Evolutionary conservation across 1,284 basidiomycete genomes (phyloP).

Genomic region (Pisolithus thermaeus): DNA sequence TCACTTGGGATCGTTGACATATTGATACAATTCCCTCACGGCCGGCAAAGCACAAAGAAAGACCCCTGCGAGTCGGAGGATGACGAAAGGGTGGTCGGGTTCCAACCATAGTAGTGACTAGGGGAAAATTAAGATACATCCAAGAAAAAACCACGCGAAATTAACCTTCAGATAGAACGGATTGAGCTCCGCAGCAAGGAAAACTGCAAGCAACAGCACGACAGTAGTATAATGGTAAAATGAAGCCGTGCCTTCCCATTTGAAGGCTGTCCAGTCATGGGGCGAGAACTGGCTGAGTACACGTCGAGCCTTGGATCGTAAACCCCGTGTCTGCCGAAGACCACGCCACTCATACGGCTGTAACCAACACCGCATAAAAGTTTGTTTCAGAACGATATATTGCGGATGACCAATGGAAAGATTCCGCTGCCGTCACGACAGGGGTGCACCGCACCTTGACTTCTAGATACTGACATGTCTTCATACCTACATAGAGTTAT

Average conservation of each 20-base stretch:
- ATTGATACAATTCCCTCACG: slow-evolving; percentile 73
- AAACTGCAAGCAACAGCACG: slow-evolving; percentile 69
- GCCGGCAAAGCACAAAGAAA: slow-evolving; percentile 81
- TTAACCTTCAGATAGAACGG: slow-evolving; percentile 78
- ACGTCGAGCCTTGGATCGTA: slow-evolving; percentile 70
- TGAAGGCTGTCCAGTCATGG: slow-evolving; percentile 80
- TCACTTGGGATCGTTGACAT: slow-evolving; percentile 72
- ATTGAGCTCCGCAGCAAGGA: slow-evolving; percentile 77
- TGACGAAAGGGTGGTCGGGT: slow-evolving; percentile 78
- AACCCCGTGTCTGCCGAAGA: slow-evolving; percentile 66
- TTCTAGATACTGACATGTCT: slow-evolving; percentile 78
- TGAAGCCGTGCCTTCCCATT: slow-evolving; percentile 77
- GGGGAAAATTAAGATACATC: slow-evolving; percentile 8
- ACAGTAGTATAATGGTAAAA: slow-evolving; percentile 72
- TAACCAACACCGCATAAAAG: not conserved
- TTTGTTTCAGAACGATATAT: not conserved
- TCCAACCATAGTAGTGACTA: slow-evolving; percentile 81
- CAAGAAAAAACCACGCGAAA: slow-evolving; percentile 6
- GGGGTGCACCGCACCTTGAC: slow-evolving; percentile 55
- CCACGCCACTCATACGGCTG: slow-evolving; percentile 82
- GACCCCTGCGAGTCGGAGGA: slow-evolving; percentile 64
- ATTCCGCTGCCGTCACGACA: not conserved
- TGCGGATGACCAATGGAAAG: not conserved
- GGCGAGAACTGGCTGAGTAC: slow-evolving; percentile 80
- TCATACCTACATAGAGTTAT: slow-evolving; percentile 55